phyloP scores from a whole-genome alignment of 2,329 filamentous ascomycete species.

The Diaporthe ilicicola region DNA sequence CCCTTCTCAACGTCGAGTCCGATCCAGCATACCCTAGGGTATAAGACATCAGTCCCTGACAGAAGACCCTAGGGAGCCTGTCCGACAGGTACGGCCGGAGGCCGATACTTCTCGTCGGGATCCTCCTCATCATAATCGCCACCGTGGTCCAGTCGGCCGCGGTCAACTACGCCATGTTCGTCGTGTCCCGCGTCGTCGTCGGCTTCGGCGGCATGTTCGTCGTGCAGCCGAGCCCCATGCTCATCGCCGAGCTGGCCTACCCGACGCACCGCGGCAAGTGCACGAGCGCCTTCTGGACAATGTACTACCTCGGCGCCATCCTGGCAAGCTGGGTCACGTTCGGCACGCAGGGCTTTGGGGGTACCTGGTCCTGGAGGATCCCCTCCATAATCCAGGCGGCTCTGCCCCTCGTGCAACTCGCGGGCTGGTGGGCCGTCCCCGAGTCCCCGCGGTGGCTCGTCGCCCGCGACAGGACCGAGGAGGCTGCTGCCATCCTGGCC shows the following conservation, averaged over 20 bases:
- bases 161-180: conserved; percentile 44
- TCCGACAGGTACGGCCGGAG: conserved; percentile 42
- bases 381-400: conserved; percentile 41
- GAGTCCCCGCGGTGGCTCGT: conserved; percentile 61
- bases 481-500: conserved; percentile 57
- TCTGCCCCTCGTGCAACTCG: conserved; percentile 50
- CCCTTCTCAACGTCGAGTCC: too few relatives aligned
- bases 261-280: conserved; percentile 46
- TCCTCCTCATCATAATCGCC: conserved; percentile 46
- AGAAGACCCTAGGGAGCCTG: too few relatives aligned
- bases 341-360: conserved; percentile 40
- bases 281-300: conserved; percentile 44
- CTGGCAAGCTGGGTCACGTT: conserved; percentile 50
- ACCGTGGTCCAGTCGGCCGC: conserved; percentile 48
- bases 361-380: conserved; percentile 42
- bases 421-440: conserved; percentile 48
- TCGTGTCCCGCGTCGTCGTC: conserved; percentile 13
- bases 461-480: conserved; percentile 56
- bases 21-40: too few relatives aligned
- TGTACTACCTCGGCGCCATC: conserved; percentile 48
- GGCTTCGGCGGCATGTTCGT: conserved; percentile 47
- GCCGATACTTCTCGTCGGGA: conserved; percentile 36
- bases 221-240: conserved; percentile 45
- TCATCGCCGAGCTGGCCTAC: conserved; percentile 47
- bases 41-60: too few relatives aligned